Conservation (phyloP, 129 eudicot genomes). For the Smallanthus sonchifolius region DNA sequence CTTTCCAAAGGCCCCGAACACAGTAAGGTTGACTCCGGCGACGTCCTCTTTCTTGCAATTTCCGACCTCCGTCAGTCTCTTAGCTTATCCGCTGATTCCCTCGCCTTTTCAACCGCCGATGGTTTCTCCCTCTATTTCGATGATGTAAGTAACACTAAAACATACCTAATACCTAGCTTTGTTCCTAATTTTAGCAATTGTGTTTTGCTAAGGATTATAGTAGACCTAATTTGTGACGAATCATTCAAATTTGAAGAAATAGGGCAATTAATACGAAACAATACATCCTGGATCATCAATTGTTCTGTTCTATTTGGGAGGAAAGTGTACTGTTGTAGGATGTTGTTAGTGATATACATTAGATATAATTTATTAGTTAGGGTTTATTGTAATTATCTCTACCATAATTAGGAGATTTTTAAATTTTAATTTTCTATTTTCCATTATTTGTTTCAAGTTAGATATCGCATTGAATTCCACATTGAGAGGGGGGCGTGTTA, state of each 20-base stretch:
- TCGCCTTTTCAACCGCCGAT: constrained; percentile 42
- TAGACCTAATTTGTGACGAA: not conserved
- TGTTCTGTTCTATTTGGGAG: not conserved
- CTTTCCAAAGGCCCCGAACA: constrained; percentile 65
- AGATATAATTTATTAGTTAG: no score
- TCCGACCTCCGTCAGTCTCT: constrained; percentile 65
- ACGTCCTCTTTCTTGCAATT: constrained; percentile 62
- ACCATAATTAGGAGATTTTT: no score
- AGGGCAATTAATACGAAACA: not conserved
- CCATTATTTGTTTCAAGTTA: no score
- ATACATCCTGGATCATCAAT: not conserved
- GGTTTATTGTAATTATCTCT: no score
- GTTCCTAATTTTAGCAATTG: not conserved
- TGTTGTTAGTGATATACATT: no score
- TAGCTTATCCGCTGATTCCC: constrained; percentile 22
- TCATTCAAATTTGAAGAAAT: not conserved
- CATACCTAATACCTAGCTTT: not conserved
- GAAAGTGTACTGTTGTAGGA: not conserved
- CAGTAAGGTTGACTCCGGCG: constrained; percentile 83
- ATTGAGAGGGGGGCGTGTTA: no score
- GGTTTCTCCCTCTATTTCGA: constrained; percentile 87
- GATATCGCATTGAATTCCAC: no score
- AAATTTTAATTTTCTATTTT: no score
- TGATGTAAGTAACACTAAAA: constrained; percentile 43
- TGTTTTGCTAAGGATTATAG: not conserved